These are phyloP conservation scores for Dalbergia cochinchinensis DNA, from an alignment of 306 rosid species.

Conservation along the genomic window DNA sequence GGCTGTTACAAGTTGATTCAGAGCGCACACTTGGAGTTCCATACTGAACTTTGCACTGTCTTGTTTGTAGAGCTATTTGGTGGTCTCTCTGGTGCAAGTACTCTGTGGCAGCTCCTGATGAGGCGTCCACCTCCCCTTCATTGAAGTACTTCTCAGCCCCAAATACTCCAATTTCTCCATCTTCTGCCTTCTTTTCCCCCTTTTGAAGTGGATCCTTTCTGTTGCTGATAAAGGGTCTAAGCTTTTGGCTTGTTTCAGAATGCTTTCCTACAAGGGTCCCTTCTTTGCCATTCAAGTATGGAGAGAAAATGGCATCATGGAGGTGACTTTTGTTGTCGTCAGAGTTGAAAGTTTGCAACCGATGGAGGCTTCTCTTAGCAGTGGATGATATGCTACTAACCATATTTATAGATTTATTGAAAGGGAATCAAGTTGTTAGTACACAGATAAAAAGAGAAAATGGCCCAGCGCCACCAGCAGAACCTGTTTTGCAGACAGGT, in stretches of 20 bases:
- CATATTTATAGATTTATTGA: conserved; percentile 46
- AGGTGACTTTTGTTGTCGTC: conserved; percentile 33
- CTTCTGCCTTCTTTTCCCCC: conserved; percentile 57
- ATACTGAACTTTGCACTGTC: conserved; percentile 47
- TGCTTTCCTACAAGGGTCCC: conserved; percentile 43
- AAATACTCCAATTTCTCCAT: conserved; percentile 86
- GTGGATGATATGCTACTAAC: conserved; percentile 52
- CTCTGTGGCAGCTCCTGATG: conserved; percentile 46
- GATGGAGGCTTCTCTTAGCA: conserved; percentile 45
- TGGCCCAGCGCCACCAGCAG: not conserved
- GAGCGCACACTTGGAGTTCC: conserved; percentile 79
- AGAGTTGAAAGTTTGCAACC: conserved; percentile 46
- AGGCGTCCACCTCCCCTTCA: conserved; percentile 56
- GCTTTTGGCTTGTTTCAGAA: conserved; percentile 47
- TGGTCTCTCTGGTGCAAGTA: conserved; percentile 47
- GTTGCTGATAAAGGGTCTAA: conserved; percentile 14
- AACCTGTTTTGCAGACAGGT: conserved; percentile 11
- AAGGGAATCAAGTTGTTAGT: conserved; percentile 11
- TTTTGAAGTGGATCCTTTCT: conserved; percentile 25
- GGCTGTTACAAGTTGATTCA: conserved; percentile 84
- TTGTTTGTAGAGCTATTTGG: conserved; percentile 27
- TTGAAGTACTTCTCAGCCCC: conserved; percentile 94
- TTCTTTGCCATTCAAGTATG: conserved; percentile 48
- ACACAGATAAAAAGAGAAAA: conserved; percentile 38
- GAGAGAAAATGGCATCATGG: conserved; percentile 55